These are phyloP conservation scores for Arachis stenosperma DNA, from an alignment of 306 rosid genomes.

Conservation along the genomic window DNA sequence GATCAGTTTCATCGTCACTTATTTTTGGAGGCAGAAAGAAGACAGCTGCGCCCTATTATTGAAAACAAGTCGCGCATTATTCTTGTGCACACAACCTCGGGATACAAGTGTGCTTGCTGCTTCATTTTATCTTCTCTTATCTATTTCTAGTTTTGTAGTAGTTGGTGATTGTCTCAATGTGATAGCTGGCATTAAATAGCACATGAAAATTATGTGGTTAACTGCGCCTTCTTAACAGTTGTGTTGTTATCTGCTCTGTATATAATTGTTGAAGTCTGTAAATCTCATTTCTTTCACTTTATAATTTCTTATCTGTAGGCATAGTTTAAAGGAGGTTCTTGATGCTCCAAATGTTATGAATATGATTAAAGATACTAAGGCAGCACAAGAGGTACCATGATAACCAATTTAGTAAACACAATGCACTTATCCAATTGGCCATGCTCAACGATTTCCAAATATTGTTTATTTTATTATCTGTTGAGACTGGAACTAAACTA, in stretches of 20 bases:
- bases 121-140: conserved; percentile 31
- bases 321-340: conserved; percentile 90
- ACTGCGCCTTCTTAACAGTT: conserved; percentile 27
- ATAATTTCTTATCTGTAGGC: conserved; percentile 56
- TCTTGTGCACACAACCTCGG: conserved; percentile 87
- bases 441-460: conserved; percentile 32
- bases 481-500: conserved; percentile 32
- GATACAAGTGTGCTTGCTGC: conserved; percentile 75
- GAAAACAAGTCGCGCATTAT: conserved; percentile 87
- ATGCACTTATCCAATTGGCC: conserved; percentile 22
- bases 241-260: conserved; percentile 11
- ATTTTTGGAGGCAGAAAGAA: conserved; percentile 94
- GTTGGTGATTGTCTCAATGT: not conserved
- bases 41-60: conserved; percentile 81
- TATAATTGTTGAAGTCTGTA: conserved; percentile 28
- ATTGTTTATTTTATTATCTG: conserved; percentile 21
- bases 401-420: conserved; percentile 22
- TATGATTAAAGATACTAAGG: conserved; percentile 96
- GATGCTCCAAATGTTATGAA: conserved; percentile 95
- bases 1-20: conserved; percentile 95
- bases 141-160: conserved; percentile 19
- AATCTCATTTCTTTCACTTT: conserved; percentile 30
- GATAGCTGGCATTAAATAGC: too few relatives aligned
- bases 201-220: not conserved
- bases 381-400: conserved; percentile 84